Conservation (phyloP, 1,284 basidiomycete species). For the Cryptococcus deneoformans region DNA sequence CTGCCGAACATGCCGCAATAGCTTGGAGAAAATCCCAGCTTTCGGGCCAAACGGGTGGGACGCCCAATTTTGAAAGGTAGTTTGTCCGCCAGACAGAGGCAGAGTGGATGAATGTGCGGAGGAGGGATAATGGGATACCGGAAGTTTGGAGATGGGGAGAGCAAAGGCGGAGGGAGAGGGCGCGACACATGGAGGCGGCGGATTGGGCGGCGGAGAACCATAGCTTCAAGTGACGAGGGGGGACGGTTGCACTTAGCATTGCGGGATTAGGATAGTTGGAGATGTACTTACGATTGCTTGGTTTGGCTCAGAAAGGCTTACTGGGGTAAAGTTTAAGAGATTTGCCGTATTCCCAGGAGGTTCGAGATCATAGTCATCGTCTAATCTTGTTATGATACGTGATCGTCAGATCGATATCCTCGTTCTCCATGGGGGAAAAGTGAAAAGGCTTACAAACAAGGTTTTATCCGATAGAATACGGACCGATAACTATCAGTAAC, state of each 20-base stretch:
- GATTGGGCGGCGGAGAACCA: constrained; percentile 64
- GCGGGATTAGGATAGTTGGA: not conserved
- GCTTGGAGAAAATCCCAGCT: constrained; percentile 88
- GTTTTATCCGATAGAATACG: constrained; percentile 62
- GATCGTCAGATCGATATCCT: constrained; percentile 55
- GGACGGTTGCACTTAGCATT: not conserved
- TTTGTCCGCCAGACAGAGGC: constrained; percentile 71
- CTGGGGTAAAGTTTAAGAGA: not conserved
- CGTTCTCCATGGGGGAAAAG: constrained; percentile 27
- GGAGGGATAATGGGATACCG: constrained; percentile 67
- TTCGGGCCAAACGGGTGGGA: constrained; percentile 74
- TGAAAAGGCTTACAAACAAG: constrained; percentile 57
- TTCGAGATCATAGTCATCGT: constrained; percentile 2
- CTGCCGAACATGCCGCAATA: constrained; percentile 69
- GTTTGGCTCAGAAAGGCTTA: not conserved
- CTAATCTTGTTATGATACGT: not conserved
- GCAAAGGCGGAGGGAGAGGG: constrained; percentile 75
- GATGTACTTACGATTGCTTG: not conserved
- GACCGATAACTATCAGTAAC: constrained; percentile 60
- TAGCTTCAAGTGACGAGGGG: constrained; percentile 18
- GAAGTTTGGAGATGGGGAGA: constrained; percentile 66
- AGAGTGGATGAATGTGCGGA: constrained; percentile 60
- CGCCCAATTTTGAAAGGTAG: constrained; percentile 72
- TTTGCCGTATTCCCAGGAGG: not conserved
- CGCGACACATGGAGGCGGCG: constrained; percentile 71